Evolutionary conservation across 1,284 basidiomycete species (phyloP).

Genomic region (Retiboletus flavoniger): DNA sequence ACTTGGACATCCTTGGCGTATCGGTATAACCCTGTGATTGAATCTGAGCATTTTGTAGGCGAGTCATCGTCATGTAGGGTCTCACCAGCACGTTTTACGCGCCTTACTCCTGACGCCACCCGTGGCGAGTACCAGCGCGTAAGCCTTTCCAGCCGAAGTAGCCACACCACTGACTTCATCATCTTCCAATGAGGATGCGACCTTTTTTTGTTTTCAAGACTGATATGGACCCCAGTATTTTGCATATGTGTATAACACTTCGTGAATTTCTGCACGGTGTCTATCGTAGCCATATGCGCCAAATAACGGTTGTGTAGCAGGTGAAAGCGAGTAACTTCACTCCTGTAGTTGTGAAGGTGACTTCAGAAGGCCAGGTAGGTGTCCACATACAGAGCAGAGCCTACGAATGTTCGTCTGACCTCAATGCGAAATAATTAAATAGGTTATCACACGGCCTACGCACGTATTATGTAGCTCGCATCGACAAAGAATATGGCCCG

Average conservation of each 20-base stretch:
- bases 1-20: constrained; percentile 24
- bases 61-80: not conserved
- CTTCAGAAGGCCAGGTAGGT: constrained; percentile 9
- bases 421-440: not conserved
- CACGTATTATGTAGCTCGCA: constrained; percentile 23
- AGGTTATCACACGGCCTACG: not conserved
- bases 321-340: constrained; percentile 20
- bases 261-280: constrained; percentile 22
- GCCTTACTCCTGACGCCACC: constrained; percentile 28
- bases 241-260: constrained; percentile 20
- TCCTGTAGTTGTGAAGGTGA: constrained; percentile 19
- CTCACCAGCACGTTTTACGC: constrained; percentile 23
- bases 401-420: not conserved
- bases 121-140: no score
- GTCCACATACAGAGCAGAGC: constrained; percentile 20
- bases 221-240: constrained; percentile 19
- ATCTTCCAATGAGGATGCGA: constrained; percentile 27
- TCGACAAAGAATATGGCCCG: constrained; percentile 15
- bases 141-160: no score
- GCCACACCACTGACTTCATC: no score
- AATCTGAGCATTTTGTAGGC: not conserved
- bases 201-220: constrained; percentile 18
- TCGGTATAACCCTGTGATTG: constrained; percentile 22
- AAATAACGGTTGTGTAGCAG: constrained; percentile 11
- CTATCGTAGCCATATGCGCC: constrained; percentile 25